Conservation (phyloP, 306 rosid species). For the cucumber (Cucumis sativus) region DNA sequence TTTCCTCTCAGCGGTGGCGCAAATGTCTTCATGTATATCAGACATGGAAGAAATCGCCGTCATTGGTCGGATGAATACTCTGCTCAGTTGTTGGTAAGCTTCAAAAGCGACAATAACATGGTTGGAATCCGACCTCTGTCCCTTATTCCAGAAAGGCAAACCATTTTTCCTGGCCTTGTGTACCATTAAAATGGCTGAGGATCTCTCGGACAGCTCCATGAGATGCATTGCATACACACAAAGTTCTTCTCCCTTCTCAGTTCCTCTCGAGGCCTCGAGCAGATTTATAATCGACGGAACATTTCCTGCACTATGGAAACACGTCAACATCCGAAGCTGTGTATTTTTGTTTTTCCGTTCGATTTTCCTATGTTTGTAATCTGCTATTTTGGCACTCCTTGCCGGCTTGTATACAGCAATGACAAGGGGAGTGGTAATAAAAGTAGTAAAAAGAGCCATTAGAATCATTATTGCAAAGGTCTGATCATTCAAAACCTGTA, state of each 20-base stretch:
- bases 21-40: conserved; percentile 67
- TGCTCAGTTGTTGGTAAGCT: conserved; percentile 58
- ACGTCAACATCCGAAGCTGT: conserved; percentile 52
- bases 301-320: conserved; percentile 53
- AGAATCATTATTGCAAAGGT: conserved; percentile 87
- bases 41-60: conserved; percentile 60
- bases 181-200: conserved; percentile 72
- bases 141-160: conserved; percentile 60
- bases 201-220: conserved; percentile 72
- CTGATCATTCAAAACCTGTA: conserved; percentile 86
- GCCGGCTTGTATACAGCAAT: conserved; percentile 48
- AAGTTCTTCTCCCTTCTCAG: conserved; percentile 36
- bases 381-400: conserved; percentile 20
- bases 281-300: conserved; percentile 64
- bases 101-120: conserved; percentile 55
- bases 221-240: conserved; percentile 80
- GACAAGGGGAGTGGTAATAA: conserved; percentile 74
- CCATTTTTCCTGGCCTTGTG: conserved; percentile 73
- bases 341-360: conserved; percentile 38
- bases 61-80: conserved; percentile 62
- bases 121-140: conserved; percentile 22
- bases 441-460: conserved; percentile 84
- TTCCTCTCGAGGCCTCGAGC: conserved; percentile 70
- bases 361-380: conserved; percentile 52
- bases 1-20: conserved; percentile 55